phyloP scores from a whole-genome alignment of 495 filamentous ascomycete species.

The Aspergillus campestris region DNA sequence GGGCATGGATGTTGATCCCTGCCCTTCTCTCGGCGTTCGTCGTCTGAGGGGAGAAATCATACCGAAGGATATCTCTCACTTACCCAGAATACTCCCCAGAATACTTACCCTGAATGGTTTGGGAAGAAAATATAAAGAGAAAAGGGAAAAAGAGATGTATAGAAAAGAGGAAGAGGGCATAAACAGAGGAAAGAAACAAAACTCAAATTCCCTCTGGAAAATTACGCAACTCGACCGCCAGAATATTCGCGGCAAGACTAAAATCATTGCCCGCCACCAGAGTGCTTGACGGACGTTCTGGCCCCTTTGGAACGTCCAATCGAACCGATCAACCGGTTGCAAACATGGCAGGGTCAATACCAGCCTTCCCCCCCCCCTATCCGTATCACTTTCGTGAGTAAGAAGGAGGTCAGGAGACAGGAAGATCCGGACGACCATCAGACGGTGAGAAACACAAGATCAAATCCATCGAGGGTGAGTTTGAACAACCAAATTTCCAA shows the following conservation, averaged over 20 bases:
- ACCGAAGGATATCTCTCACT: neutral
- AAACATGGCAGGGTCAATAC: neutral
- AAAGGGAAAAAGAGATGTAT: neutral
- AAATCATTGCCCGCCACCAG: slow-evolving; percentile 1
- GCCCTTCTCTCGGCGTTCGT: too few relatives aligned
- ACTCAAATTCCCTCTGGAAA: neutral
- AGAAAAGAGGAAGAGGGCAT: neutral
- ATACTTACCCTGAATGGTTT: too few relatives aligned
- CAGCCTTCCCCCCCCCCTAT: neutral
- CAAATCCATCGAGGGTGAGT: too few relatives aligned
- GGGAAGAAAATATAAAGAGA: too few relatives aligned
- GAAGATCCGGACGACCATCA: too few relatives aligned
- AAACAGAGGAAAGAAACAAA: neutral
- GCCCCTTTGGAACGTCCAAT: slow-evolving; percentile 13
- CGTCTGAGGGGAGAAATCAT: too few relatives aligned
- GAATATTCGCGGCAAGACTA: slow-evolving; percentile 1
- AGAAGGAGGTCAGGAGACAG: too few relatives aligned
- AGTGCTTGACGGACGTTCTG: slow-evolving; percentile 9
- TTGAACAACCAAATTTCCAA: too few relatives aligned
- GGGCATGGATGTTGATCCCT: slow-evolving; percentile 5
- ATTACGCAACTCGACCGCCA: slow-evolving; percentile 8
- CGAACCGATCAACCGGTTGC: neutral
- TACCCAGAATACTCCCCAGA: too few relatives aligned
- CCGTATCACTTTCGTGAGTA: neutral
- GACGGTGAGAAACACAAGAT: too few relatives aligned